Conservation (phyloP, 208 protist species). For the Trypanosoma lewisi region DNA sequence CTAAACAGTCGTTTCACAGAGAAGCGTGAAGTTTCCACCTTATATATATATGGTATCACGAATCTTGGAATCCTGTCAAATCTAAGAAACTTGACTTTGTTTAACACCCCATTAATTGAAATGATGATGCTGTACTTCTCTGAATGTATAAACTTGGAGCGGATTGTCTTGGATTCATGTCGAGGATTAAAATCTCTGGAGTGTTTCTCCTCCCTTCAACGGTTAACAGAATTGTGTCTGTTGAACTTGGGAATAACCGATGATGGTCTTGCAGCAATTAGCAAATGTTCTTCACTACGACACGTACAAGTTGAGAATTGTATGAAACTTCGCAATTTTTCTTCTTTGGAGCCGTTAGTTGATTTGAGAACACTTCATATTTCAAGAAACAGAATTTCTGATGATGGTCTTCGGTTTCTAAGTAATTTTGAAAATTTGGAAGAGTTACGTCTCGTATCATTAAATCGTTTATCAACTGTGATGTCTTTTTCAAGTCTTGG, state of each 20-base stretch:
- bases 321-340: conserved; percentile 49
- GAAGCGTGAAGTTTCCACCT: conserved; percentile 33
- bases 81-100: conserved; percentile 64
- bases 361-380: conserved; percentile 43
- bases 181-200: conserved; percentile 54
- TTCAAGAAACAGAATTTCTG: conserved; percentile 47
- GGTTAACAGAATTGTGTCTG: conserved; percentile 45
- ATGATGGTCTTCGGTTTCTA: conserved; percentile 51
- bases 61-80: conserved; percentile 50
- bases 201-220: conserved; percentile 38
- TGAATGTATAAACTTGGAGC: conserved; percentile 48
- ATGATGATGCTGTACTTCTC: conserved; percentile 50
- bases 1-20: conserved; percentile 36
- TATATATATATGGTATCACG: conserved; percentile 64
- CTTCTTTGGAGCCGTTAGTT: conserved; percentile 40
- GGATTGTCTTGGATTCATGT: conserved; percentile 61
- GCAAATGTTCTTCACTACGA: conserved; percentile 34
- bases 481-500: conserved; percentile 34
- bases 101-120: conserved; percentile 48
- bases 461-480: conserved; percentile 51
- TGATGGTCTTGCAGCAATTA: conserved; percentile 40
- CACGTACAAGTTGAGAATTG: conserved; percentile 73
- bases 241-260: conserved; percentile 55
- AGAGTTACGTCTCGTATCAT: conserved; percentile 52
- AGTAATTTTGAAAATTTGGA: conserved; percentile 38